Evolutionary conservation across 225 moss, liverwort and hornwort genomes (phyloP).

Genomic region (Ulota crispa): DNA sequence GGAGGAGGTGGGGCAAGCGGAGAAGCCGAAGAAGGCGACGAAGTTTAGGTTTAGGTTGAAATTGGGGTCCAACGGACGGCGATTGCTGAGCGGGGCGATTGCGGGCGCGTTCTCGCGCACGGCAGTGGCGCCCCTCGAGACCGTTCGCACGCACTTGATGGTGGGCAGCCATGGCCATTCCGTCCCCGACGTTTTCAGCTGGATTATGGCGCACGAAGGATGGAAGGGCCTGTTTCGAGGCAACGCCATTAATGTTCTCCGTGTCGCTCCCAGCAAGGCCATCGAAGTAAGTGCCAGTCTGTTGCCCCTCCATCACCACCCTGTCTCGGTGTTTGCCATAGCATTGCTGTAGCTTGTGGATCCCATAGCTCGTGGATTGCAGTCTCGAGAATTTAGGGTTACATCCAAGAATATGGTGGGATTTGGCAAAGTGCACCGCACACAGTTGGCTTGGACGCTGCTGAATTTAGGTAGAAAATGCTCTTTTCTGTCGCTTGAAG

Average conservation of each 20-base stretch:
- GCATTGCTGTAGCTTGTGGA: background rate
- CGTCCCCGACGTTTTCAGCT: constrained; percentile 53
- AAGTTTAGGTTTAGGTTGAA: constrained; percentile 62
- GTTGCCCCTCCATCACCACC: background rate
- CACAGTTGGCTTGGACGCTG: too few relatives aligned
- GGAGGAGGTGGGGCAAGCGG: constrained; percentile 5
- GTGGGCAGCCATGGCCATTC: constrained; percentile 67
- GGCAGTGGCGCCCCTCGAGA: constrained; percentile 78
- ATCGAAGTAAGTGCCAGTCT: constrained; percentile 57
- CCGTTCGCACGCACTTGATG: constrained; percentile 83
- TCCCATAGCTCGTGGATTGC: background rate
- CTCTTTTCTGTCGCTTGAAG: background rate
- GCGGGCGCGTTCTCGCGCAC: constrained; percentile 83
- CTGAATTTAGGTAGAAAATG: background rate
- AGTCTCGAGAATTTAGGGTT: background rate
- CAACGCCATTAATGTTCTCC: constrained; percentile 74
- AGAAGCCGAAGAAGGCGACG: constrained; percentile 22
- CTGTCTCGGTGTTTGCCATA: background rate
- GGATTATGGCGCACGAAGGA: constrained; percentile 72
- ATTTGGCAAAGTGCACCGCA: too few relatives aligned
- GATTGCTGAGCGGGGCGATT: constrained; percentile 75
- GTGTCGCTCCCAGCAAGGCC: constrained; percentile 86
- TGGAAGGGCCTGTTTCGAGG: constrained; percentile 81
- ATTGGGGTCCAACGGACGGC: constrained; percentile 65
- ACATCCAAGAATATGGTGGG: too few relatives aligned